Evolutionary conservation across 2,329 filamentous ascomycete genomes (phyloP).

Genomic region (Aurifilum marmelostoma): DNA sequence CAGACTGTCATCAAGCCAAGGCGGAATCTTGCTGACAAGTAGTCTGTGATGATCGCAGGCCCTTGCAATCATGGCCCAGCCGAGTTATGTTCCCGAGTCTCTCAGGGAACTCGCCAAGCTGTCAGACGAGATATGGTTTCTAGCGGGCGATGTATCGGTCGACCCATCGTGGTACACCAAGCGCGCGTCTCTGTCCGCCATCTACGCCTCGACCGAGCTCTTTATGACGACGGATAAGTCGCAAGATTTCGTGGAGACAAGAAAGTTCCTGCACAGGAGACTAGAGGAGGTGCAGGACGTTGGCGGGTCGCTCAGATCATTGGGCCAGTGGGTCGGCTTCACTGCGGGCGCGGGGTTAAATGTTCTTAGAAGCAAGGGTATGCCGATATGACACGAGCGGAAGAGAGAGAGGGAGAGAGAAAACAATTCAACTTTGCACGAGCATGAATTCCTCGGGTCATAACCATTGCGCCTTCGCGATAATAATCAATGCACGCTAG

Average conservation of each 20-base stretch:
- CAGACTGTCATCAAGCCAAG: no score
- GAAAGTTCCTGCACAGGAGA: constrained; percentile 76
- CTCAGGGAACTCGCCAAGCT: constrained; percentile 78
- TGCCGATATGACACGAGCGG: constrained; percentile 66
- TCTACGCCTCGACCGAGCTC: constrained; percentile 76
- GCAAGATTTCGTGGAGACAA: constrained; percentile 73
- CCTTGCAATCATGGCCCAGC: constrained; percentile 86
- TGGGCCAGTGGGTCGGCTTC: constrained; percentile 82
- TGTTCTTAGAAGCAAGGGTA: constrained; percentile 83
- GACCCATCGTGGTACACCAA: constrained; percentile 86
- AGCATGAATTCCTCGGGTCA: neutral
- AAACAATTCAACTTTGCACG: constrained; percentile 32
- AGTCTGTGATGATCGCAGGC: constrained; percentile 56
- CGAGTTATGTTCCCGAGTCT: constrained; percentile 74
- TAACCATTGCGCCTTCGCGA: neutral
- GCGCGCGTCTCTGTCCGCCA: constrained; percentile 57
- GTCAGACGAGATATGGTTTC: constrained; percentile 89
- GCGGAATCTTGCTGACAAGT: constrained; percentile 19
- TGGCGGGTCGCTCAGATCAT: constrained; percentile 62
- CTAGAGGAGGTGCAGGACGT: constrained; percentile 69
- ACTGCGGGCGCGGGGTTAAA: constrained; percentile 78
- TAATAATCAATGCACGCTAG: neutral
- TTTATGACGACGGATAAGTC: constrained; percentile 93
- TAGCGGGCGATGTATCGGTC: constrained; percentile 79
- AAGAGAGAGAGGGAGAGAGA: neutral